Evolutionary conservation across 306 rosid genomes (phyloP).

Genomic region (Alnus rubra): DNA sequence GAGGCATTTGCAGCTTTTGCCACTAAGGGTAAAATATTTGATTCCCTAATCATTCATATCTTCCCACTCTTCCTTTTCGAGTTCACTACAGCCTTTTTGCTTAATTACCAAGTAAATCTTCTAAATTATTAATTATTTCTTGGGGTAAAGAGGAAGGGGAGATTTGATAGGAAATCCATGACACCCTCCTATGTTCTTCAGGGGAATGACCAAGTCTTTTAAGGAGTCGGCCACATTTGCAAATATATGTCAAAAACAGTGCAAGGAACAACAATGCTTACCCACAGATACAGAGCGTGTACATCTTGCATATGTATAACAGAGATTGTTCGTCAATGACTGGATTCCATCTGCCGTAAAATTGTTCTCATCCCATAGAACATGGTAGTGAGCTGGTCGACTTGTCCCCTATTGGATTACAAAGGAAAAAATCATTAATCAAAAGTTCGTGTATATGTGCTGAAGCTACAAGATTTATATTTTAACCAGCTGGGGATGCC

Average conservation of each 20-base stretch:
- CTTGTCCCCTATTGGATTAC: slow-evolving; percentile 68
- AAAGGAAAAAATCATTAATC: background rate
- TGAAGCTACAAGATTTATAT: background rate
- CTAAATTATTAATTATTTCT: background rate
- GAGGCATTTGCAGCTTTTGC: background rate
- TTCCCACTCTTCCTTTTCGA: background rate
- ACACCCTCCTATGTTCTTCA: background rate
- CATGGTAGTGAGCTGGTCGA: slow-evolving; percentile 93
- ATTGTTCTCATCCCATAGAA: slow-evolving; percentile 94
- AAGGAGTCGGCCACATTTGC: background rate
- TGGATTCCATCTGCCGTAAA: slow-evolving; percentile 89
- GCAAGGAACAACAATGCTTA: slow-evolving; percentile 39
- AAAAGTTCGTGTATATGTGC: background rate
- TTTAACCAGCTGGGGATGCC: too few relatives aligned
- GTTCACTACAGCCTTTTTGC: background rate
- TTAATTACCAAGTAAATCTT: background rate
- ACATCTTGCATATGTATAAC: slow-evolving; percentile 92
- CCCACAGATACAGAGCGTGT: slow-evolving; percentile 92
- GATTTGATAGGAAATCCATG: background rate
- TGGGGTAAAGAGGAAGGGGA: background rate
- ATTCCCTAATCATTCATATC: background rate
- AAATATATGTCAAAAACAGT: slow-evolving; percentile 8
- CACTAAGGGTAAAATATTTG: background rate
- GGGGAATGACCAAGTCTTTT: slow-evolving; percentile 2
- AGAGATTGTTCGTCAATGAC: slow-evolving; percentile 81